A percentile compares a stretch with the other conserved stretches of the same genome.
phyloP scores from a whole-genome alignment of 768 basidiomycete genomes.

The Mycena floridula region DNA sequence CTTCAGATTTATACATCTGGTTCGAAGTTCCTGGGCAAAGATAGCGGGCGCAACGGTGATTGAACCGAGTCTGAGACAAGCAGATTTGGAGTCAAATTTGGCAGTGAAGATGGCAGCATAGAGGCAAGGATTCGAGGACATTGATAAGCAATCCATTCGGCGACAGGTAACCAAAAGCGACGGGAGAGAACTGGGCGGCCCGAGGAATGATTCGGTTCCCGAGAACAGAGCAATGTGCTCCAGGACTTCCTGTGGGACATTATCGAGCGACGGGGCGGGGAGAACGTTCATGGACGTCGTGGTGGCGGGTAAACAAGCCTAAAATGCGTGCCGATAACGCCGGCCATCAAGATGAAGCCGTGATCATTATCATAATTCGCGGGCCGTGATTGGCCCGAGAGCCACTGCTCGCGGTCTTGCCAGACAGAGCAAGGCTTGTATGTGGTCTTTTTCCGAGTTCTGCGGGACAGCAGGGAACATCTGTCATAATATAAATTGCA shows the following conservation, averaged over 20 bases:
- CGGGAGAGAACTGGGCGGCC: conserved; percentile 56
- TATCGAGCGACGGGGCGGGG: conserved; percentile 30
- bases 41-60: conserved; percentile 31
- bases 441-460: too few relatives aligned
- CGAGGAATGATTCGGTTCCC: conserved; percentile 43
- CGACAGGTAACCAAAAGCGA: conserved; percentile 49
- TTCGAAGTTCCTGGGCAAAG: conserved; percentile 58
- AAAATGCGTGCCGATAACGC: too few relatives aligned
- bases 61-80: conserved; percentile 42
- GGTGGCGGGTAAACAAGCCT: too few relatives aligned
- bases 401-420: too few relatives aligned
- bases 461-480: too few relatives aligned
- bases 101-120: conserved; percentile 63
- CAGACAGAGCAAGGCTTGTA: too few relatives aligned
- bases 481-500: too few relatives aligned
- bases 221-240: conserved; percentile 71
- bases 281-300: conserved; percentile 1
- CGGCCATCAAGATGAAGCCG: too few relatives aligned
- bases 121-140: conserved; percentile 53
- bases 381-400: too few relatives aligned
- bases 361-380: too few relatives aligned
- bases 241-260: conserved; percentile 71
- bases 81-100: conserved; percentile 60
- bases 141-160: conserved; percentile 43
- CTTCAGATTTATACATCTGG: conserved; percentile 53